Percentiles rank a stretch among this genome's conserved stretches.
phyloP scores from a whole-genome alignment of 495 filamentous ascomycete species.

The Aspergillus hancockii region DNA sequence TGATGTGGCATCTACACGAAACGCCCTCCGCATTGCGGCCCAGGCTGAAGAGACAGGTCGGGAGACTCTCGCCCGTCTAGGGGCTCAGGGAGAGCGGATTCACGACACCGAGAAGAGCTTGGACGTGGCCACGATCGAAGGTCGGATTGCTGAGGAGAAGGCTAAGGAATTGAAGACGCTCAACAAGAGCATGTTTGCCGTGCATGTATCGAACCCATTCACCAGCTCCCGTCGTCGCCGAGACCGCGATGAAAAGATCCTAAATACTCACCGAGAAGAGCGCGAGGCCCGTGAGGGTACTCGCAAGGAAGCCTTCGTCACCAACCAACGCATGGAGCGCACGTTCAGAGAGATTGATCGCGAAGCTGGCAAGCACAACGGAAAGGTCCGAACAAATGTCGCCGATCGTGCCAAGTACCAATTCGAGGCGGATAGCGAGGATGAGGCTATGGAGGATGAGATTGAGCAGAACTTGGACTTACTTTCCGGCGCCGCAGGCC shows the following conservation, averaged over 20 bases:
- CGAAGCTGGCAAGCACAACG: slow-evolving; percentile 36
- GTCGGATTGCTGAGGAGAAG: slow-evolving; percentile 71
- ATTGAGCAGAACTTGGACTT: slow-evolving; percentile 67
- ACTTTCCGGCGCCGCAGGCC: slow-evolving; percentile 57
- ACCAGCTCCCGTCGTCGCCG: slow-evolving; percentile 57
- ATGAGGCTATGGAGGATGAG: slow-evolving; percentile 74
- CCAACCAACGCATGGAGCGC: slow-evolving; percentile 60
- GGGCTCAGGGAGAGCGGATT: slow-evolving; percentile 72
- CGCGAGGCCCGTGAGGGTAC: slow-evolving; percentile 69
- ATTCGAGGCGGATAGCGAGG: slow-evolving; percentile 75
- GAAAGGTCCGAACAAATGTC: slow-evolving; percentile 51
- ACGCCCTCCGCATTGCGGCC: slow-evolving; percentile 63
- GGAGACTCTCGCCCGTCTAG: slow-evolving; percentile 67
- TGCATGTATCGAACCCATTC: slow-evolving; percentile 75
- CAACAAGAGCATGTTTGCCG: slow-evolving; percentile 82
- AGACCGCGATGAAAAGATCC: slow-evolving; percentile 59
- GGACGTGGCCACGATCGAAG: slow-evolving; percentile 67
- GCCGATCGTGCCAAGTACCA: slow-evolving; percentile 75
- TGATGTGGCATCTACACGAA: slow-evolving; percentile 69
- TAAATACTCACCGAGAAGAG: slow-evolving; percentile 64
- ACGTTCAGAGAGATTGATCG: slow-evolving; percentile 56
- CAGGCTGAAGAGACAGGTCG: slow-evolving; percentile 73
- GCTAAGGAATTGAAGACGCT: slow-evolving; percentile 72
- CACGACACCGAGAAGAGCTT: slow-evolving; percentile 77
- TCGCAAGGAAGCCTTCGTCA: slow-evolving; percentile 61